Evolutionary conservation across 192 early-diverging fungal genomes (phyloP), one percentile per base, ranked within the genome.

Genomic region (Podila horticola): DNA sequence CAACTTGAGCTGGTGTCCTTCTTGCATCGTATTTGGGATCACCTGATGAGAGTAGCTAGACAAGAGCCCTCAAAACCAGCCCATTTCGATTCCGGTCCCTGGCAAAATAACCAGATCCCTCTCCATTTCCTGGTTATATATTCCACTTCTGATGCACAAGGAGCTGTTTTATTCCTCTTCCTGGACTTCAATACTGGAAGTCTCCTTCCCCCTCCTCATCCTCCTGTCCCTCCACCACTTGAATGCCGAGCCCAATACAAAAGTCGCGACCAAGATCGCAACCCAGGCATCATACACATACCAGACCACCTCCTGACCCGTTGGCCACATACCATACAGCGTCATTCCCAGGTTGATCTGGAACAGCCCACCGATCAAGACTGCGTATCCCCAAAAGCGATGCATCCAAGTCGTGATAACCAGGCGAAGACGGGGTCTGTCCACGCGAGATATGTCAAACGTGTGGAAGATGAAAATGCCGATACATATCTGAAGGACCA

Each of bases 381-480:
- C 49, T 1, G 41, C 2, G 57, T 77, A 77, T 2, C 68, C 74
- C 74, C 74, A 77, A 41, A 48, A 29, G 0, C 68, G 62, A 66
- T 77, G 74, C 29, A 69, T 61, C 74, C 67, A 77, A 1, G 74
- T 77, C 7, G 62, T 29, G 38, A 77, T 41, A 34, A 34, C 33
- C 6, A 34, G 33, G 33, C 33, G 33, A 34, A 34, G 33, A 34
- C 33, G 33, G 33, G 33, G 33, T 34, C 33, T 34, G 33, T 34
- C 33, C 6, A 6, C 22, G 11, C 51, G 30, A n/a, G 57, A 17
- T 9, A 65, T 64, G 20, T 77, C 41, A 19, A 58, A 77, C 2
- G 68, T 62, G 19, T 66, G 57, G 45, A 71, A 77, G 58, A 77
- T 77, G 31, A 69, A 77, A 12, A 77, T 31, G 1, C 74, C 74